These are phyloP conservation scores for Saccharomycopsis fodiens DNA, from an alignment of 805 yeast genomes.

Conservation along the genomic window DNA sequence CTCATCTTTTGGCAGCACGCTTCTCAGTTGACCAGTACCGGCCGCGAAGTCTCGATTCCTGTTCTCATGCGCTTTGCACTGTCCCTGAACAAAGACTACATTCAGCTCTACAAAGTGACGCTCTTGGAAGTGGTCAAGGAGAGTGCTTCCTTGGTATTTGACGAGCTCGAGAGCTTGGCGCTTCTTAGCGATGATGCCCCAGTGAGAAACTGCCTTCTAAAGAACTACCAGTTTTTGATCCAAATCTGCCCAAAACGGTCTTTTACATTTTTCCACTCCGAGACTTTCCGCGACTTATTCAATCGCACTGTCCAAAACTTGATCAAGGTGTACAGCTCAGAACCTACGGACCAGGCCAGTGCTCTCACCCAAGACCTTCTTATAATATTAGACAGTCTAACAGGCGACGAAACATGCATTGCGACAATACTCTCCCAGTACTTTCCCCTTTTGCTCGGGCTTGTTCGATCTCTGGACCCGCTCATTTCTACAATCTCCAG, in stretches of 20 bases:
- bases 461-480: not conserved
- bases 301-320: conserved; percentile 9
- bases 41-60: conserved; percentile 7
- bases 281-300: conserved; percentile 10
- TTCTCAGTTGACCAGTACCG: not conserved
- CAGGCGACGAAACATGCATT: conserved; percentile 12
- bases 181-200: not conserved
- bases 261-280: conserved; percentile 9
- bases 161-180: conserved; percentile 2
- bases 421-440: conserved; percentile 10
- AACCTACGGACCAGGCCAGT: not conserved
- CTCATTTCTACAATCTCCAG: conserved; percentile 2
- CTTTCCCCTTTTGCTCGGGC: conserved; percentile 7
- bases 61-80: conserved; percentile 1
- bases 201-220: not conserved
- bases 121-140: not conserved
- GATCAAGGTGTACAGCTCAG: not conserved
- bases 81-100: not conserved
- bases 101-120: not conserved
- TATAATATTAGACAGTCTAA: conserved; percentile 12
- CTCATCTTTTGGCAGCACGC: not conserved
- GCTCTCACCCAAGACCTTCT: conserved; percentile 7
- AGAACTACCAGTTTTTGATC: conserved; percentile 10
- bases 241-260: conserved; percentile 13
- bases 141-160: not conserved